Evolutionary conservation across 345 rosid genomes (phyloP).

Genomic region (Gossypium turneri): DNA sequence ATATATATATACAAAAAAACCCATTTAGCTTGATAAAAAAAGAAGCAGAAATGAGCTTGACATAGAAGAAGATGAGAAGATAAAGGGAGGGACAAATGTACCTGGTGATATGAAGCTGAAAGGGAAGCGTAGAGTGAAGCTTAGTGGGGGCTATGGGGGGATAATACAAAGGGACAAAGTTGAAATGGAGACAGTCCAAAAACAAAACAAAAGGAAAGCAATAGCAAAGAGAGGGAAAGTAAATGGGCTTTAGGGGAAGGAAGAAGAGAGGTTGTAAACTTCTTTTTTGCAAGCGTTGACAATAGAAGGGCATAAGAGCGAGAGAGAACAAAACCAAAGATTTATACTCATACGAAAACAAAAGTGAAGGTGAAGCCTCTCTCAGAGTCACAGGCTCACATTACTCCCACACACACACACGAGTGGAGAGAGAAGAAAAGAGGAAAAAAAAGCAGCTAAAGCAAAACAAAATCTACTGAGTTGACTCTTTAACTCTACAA

Average conservation of each 20-base stretch:
- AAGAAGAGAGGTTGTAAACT: slow-evolving; percentile 52
- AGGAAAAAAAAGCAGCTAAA: slow-evolving; percentile 10
- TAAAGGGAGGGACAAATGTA: slow-evolving; percentile 16
- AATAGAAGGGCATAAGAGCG: slow-evolving; percentile 15
- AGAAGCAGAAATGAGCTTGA: not conserved
- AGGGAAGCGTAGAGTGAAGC: slow-evolving; percentile 15
- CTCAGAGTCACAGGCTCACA: not conserved
- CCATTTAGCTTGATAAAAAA: not conserved
- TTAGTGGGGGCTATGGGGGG: slow-evolving; percentile 20
- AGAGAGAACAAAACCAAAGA: not conserved
- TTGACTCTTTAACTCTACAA: slow-evolving; percentile 13
- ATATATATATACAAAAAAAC: not conserved
- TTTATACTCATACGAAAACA: not conserved
- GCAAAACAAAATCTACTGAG: not conserved
- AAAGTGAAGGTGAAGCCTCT: slow-evolving; percentile 12
- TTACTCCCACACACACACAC: not conserved
- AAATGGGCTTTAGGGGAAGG: slow-evolving; percentile 28
- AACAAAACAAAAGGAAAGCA: slow-evolving; percentile 16
- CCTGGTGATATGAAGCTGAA: slow-evolving; percentile 13
- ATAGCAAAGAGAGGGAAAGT: slow-evolving; percentile 19
- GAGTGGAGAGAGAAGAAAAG: slow-evolving; percentile 3
- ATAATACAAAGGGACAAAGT: slow-evolving; percentile 29
- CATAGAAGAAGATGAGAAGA: not conserved
- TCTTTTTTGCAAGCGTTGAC: slow-evolving; percentile 72
- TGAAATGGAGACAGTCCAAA: slow-evolving; percentile 7